Evolutionary conservation across 352 stramenopile species (phyloP).

Genomic region (Elongisporangium undulatum): DNA sequence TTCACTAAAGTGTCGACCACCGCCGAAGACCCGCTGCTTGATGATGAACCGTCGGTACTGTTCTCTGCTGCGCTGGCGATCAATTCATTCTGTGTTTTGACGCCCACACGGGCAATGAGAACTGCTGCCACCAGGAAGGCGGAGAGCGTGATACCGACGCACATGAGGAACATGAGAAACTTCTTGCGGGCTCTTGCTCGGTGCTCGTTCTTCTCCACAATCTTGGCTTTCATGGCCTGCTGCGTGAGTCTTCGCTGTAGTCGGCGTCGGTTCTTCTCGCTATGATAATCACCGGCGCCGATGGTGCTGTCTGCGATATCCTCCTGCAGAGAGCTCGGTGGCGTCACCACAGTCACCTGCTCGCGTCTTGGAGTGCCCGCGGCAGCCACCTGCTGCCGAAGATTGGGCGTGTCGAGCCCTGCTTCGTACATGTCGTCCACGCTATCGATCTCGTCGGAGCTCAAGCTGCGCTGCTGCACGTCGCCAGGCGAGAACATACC

Average conservation of each 20-base stretch:
- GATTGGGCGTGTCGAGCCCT: conserved; percentile 7
- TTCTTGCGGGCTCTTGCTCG: conserved; percentile 50
- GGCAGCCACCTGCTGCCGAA: conserved; percentile 9
- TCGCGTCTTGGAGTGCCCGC: conserved; percentile 8
- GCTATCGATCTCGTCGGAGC: neutral
- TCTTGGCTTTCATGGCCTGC: conserved; percentile 49
- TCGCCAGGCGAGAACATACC: neutral
- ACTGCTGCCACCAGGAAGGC: conserved; percentile 57
- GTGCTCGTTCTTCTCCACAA: conserved; percentile 54
- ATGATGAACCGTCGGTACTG: neutral
- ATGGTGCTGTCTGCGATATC: neutral
- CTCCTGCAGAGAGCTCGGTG: conserved; percentile 5
- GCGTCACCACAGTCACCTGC: conserved; percentile 8
- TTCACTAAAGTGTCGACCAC: neutral
- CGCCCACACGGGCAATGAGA: conserved; percentile 45
- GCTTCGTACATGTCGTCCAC: conserved; percentile 16
- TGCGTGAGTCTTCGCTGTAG: conserved; percentile 50
- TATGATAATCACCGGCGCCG: conserved; percentile 9
- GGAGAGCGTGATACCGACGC: conserved; percentile 49
- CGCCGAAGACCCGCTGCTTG: neutral
- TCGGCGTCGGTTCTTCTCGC: conserved; percentile 37
- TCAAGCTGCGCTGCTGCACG: conserved; percentile 2
- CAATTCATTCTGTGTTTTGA: conserved; percentile 29
- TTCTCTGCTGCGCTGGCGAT: conserved; percentile 11
- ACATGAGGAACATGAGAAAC: conserved; percentile 51